These are phyloP conservation scores for Saccharomyces pastorianus DNA, from an alignment of 1,139 yeast species.

Conservation along the genomic window DNA sequence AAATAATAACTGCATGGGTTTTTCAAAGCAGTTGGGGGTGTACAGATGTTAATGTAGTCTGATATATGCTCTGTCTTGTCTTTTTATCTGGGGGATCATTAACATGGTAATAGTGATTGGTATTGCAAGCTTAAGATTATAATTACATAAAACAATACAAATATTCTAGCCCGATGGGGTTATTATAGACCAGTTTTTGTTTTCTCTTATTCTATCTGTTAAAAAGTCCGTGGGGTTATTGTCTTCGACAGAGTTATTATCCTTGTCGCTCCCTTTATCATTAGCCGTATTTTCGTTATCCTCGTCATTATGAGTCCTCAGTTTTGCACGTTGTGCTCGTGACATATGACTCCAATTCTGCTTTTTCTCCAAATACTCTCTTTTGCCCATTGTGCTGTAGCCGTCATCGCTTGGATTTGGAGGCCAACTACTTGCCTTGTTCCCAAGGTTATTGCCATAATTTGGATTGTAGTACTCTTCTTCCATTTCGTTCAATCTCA, in stretches of 20 bases:
- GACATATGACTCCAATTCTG: slow-evolving; percentile 7
- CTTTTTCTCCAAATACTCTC: slow-evolving; percentile 15
- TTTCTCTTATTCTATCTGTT: slow-evolving; percentile 3
- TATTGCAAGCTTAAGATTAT: neutral
- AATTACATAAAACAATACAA: neutral
- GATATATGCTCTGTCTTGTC: neutral
- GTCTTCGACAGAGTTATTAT: neutral
- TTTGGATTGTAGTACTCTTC: slow-evolving; percentile 10
- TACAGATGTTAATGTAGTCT: neutral
- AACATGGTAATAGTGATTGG: neutral
- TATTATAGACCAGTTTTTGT: slow-evolving; percentile 4
- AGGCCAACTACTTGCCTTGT: neutral
- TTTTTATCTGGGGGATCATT: neutral
- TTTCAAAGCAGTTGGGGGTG: neutral
- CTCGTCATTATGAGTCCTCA: slow-evolving; percentile 1
- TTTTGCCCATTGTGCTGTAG: slow-evolving; percentile 15
- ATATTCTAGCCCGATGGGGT: neutral
- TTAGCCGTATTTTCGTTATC: neutral
- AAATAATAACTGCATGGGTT: slow-evolving; percentile 2
- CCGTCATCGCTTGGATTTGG: slow-evolving; percentile 2
- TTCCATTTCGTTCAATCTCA: slow-evolving; percentile 22
- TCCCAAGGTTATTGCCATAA: neutral
- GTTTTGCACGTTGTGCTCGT: slow-evolving; percentile 2
- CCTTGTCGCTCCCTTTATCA: neutral
- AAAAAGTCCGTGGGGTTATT: slow-evolving; percentile 1